A percentile compares a stretch with the other conserved stretches of the same genome.
These are phyloP conservation scores for Staphylotrichum tortipilum DNA, from an alignment of 495 filamentous ascomycete genomes.

Conservation along the genomic window DNA sequence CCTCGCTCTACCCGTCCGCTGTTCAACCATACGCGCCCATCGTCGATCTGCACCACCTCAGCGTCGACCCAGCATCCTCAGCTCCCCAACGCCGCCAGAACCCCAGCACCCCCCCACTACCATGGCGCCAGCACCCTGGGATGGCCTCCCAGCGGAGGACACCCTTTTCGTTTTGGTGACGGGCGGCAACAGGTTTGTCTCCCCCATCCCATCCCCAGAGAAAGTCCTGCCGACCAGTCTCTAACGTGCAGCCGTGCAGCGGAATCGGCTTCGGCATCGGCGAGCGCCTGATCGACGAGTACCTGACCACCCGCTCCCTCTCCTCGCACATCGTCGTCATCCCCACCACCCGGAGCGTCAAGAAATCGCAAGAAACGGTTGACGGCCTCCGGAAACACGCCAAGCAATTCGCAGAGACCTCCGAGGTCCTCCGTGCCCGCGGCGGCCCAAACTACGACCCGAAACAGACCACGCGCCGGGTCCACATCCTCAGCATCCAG, in stretches of 20 bases:
- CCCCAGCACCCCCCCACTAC: not conserved
- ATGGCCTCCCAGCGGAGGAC: conserved; percentile 36
- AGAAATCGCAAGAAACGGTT: conserved; percentile 55
- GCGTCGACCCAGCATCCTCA: too few species aligned
- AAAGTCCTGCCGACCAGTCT: too few species aligned
- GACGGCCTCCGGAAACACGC: conserved; percentile 46
- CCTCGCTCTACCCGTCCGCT: too few species aligned
- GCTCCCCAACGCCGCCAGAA: too few species aligned
- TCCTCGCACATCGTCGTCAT: conserved; percentile 57
- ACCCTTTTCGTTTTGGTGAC: conserved; percentile 54
- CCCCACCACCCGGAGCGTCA: conserved; percentile 52
- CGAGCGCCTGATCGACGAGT: conserved; percentile 83
- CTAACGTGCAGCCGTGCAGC: conserved; percentile 38
- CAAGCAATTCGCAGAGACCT: conserved; percentile 31
- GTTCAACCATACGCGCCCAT: too few species aligned
- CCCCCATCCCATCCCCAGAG: too few species aligned
- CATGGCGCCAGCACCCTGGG: conserved; percentile 45
- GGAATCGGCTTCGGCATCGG: conserved; percentile 85
- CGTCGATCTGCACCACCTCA: too few species aligned
- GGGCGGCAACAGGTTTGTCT: conserved; percentile 67
- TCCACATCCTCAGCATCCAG: conserved; percentile 48
- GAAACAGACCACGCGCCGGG: conserved; percentile 35
- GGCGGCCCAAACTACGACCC: conserved; percentile 37
- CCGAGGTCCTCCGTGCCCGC: conserved; percentile 28
- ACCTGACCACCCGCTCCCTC: conserved; percentile 57